Percentiles rank a stretch among this genome's conserved stretches.
Conservation (phyloP, 176 grass and related monocot species). For the Oryza meyeriana region DNA sequence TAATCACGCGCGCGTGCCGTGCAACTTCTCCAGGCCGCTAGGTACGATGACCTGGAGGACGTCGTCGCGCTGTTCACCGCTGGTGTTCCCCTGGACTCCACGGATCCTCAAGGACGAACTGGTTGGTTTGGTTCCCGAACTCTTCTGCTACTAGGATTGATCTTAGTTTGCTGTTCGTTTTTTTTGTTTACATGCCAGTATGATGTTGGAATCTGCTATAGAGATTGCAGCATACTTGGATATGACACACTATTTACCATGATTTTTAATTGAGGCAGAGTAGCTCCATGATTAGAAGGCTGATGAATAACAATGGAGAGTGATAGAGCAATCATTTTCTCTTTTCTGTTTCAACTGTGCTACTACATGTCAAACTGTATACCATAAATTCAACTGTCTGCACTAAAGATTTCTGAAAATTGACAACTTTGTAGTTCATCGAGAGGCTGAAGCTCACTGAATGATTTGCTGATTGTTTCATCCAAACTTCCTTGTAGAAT, state of each 20-base stretch:
- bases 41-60: conserved; percentile 92
- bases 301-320: background rate
- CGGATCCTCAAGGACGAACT: conserved; percentile 83
- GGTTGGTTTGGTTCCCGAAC: conserved; percentile 45
- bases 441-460: background rate
- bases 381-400: background rate
- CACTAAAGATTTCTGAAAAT: background rate
- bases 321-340: background rate
- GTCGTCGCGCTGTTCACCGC: conserved; percentile 65
- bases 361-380: background rate
- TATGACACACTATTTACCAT: background rate
- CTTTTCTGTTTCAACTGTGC: background rate
- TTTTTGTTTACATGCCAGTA: background rate
- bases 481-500: background rate
- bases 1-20: background rate
- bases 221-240: background rate
- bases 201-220: background rate
- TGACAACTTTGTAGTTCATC: background rate
- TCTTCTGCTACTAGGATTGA: background rate
- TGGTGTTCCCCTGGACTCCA: conserved; percentile 61
- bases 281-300: background rate
- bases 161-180: background rate
- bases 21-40: conserved; percentile 55
- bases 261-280: background rate
- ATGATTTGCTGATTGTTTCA: background rate